A percentile compares a stretch with the other conserved stretches of the same genome.
These are phyloP conservation scores for Gaeumannomyces tritici DNA, from an alignment of 2,329 filamentous ascomycete species.

Conservation along the genomic window DNA sequence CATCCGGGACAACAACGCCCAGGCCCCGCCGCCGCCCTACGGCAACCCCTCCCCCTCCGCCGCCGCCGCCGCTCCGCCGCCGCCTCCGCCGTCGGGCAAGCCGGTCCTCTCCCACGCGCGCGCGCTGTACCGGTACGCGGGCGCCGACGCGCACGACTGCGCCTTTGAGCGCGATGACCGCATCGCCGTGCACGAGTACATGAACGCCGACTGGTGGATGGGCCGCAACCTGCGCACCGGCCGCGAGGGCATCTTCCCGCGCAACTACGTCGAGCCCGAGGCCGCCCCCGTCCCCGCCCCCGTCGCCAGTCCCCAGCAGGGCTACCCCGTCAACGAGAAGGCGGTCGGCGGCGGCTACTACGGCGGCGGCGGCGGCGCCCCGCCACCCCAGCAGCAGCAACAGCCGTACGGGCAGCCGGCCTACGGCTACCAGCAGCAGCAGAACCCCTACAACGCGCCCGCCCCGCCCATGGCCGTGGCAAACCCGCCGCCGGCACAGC, in stretches of 20 bases:
- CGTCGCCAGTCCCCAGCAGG: constrained; percentile 15
- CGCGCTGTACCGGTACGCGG: constrained; percentile 76
- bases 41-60: constrained; percentile 24
- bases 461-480: constrained; percentile 66
- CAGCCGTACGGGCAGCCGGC: constrained; percentile 12
- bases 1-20: constrained; percentile 20
- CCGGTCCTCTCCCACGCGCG: constrained; percentile 63
- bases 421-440: constrained; percentile 44
- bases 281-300: constrained; percentile 11
- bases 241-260: constrained; percentile 88
- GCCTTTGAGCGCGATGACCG: constrained; percentile 72
- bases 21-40: constrained; percentile 46
- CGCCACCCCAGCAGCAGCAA: constrained; percentile 15
- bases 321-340: constrained; percentile 18
- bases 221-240: constrained; percentile 77
- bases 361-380: constrained; percentile 11
- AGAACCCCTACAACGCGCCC: constrained; percentile 59
- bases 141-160: constrained; percentile 71
- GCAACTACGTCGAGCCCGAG: constrained; percentile 73
- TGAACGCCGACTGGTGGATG: constrained; percentile 97
- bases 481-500: constrained; percentile 50
- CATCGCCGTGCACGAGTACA: constrained; percentile 76
- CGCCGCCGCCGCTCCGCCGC: constrained; percentile 13
- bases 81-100: constrained; percentile 34
- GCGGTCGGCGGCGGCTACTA: constrained; percentile 5